Conservation (phyloP, 768 basidiomycete species). For the Podaxis rugospora region DNA sequence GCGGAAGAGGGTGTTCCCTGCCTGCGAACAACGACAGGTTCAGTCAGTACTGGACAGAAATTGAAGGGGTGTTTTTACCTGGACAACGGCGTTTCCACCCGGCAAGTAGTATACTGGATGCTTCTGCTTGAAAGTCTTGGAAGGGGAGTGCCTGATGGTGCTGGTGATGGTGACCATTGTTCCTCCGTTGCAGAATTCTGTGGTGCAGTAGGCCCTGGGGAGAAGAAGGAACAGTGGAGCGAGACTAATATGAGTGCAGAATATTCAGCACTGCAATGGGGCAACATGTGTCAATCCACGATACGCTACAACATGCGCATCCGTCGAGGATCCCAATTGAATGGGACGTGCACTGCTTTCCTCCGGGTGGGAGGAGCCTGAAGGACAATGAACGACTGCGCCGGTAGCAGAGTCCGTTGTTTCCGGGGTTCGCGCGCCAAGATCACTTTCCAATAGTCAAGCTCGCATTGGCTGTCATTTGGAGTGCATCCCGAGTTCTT, state of each 20-base stretch:
- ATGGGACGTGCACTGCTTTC: neutral
- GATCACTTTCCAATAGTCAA: neutral
- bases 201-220: too few species aligned
- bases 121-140: constrained; percentile 5
- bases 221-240: neutral
- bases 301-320: neutral
- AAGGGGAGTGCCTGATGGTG: neutral
- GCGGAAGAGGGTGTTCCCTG: constrained; percentile 47
- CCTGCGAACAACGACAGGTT: constrained; percentile 27
- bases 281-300: constrained; percentile 4
- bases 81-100: constrained; percentile 29
- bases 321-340: neutral
- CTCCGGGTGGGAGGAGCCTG: too few species aligned
- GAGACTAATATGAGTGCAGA: neutral
- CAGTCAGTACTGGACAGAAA: neutral
- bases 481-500: neutral
- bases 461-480: neutral
- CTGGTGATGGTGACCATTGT: neutral
- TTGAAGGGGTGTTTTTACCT: constrained; percentile 15
- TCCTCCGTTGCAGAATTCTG: too few species aligned
- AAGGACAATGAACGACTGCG: neutral
- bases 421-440: neutral
- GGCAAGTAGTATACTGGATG: constrained; percentile 27
- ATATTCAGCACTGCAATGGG: neutral
- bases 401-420: neutral